Conservation (phyloP, 2,329 filamentous ascomycete species). For the Aspergillus glaucus region DNA sequence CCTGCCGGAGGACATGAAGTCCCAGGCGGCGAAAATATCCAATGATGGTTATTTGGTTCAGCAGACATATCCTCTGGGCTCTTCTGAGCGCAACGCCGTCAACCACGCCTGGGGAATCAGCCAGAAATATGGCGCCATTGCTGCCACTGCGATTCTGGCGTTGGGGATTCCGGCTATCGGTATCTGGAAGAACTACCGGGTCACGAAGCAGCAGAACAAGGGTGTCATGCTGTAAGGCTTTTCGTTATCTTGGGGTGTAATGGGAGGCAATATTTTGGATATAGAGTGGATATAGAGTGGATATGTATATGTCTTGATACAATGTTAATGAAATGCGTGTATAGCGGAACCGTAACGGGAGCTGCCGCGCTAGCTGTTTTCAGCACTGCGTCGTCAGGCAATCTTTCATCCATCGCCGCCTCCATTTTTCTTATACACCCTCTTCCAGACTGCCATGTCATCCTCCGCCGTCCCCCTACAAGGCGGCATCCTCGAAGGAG, state of each 20-base stretch:
- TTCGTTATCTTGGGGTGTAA: neutral
- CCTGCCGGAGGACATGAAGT: slow-evolving; percentile 35
- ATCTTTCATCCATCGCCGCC: no score
- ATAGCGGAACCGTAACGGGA: no score
- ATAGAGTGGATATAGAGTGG: neutral
- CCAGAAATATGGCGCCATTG: slow-evolving; percentile 31
- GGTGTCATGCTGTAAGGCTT: slow-evolving; percentile 1
- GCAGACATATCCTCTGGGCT: slow-evolving; percentile 23
- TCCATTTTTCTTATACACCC: no score
- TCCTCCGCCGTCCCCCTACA: slow-evolving; percentile 44
- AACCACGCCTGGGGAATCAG: slow-evolving; percentile 33
- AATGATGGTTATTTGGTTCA: slow-evolving; percentile 23
- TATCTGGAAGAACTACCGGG: slow-evolving; percentile 35
- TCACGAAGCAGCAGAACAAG: slow-evolving; percentile 29
- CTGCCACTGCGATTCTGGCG: slow-evolving; percentile 28
- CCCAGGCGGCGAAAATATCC: slow-evolving; percentile 17
- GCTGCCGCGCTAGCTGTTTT: no score
- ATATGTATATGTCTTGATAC: neutral
- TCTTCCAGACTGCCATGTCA: neutral
- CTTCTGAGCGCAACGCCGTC: slow-evolving; percentile 26
- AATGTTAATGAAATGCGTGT: neutral
- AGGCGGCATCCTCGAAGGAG: slow-evolving; percentile 64
- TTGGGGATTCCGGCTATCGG: slow-evolving; percentile 29
- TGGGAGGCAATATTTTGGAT: neutral
- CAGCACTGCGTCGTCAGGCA: no score